Evolutionary conservation across 2,329 filamentous ascomycete genomes (phyloP), one percentile per base, ranked within the genome.

Genomic region (Trichoderma endophyticum): DNA sequence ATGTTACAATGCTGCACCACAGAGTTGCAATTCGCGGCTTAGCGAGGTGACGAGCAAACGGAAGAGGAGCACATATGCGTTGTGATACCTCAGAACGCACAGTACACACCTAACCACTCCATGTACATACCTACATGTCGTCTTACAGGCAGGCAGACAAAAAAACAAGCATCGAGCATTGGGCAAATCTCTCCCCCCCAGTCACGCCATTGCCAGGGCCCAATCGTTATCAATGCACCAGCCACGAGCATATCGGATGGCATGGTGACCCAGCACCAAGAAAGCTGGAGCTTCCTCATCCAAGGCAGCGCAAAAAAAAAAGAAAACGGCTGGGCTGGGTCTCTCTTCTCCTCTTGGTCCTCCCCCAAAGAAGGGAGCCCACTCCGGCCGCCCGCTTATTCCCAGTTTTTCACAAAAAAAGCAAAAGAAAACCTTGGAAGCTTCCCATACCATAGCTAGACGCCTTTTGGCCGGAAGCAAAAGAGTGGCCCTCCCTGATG

Each of bases 141-240:
- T 39, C 28, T 8, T 59, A 32, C 56, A 60, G 28, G 56, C 56
- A 60, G 18, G 18, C 34, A 26, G 24, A 28, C 34, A 12, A 66
- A 28, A 39, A 39, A 39, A 39, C 51, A 67, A 32, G 64, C 64
- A 67, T 36, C 32, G 5, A 56, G 48, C 43, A 66, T 66, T 65
- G 62, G 43, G 15, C 39, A 51, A 64, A 65, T 65, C 62, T 26
- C 28, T 39, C 32, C 32, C 30, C 43, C 63, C 65, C 64, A 59
- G 67, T 70, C 68, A 70, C 68, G 68, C 68, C 68, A 70, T 70
- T 30, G 34, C 60, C 57, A 57, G 60, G 68, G 48, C 34, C 59
- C 68, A 70, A 70, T 70, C 68, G 60, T 56, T 70, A 70, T 70
- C 68, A 57, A 56, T 54, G 68, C 59, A 70, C 68, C 43, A 39